A percentile compares a stretch with the other conserved stretches of the same genome.
These are phyloP conservation scores for Apiotrichum laibachii DNA, from an alignment of 1,284 basidiomycete genomes.

Conservation along the genomic window DNA sequence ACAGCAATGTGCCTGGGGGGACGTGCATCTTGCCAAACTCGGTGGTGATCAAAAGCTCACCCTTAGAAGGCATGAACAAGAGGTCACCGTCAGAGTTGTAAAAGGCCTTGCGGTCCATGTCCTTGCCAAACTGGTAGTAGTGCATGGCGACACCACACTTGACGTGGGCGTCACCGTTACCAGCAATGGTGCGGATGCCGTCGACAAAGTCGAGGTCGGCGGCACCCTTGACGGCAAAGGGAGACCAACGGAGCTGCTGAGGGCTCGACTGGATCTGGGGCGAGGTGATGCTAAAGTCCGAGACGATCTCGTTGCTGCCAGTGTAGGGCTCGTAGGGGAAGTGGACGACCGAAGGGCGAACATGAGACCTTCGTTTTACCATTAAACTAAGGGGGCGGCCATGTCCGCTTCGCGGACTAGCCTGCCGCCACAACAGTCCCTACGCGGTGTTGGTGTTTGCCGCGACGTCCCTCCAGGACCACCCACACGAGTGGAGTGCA, in stretches of 20 bases:
- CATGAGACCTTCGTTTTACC: too few relatives aligned
- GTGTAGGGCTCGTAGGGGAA: conserved; percentile 15
- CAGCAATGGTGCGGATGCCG: conserved; percentile 63
- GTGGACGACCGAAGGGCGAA: conserved; percentile 66
- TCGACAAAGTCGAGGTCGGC: conserved; percentile 60
- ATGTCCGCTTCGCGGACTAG: too few relatives aligned
- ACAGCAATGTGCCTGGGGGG: conserved; percentile 63
- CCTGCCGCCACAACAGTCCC: too few relatives aligned
- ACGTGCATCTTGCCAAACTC: conserved; percentile 68
- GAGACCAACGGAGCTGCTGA: conserved; percentile 66
- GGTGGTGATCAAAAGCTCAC: conserved; percentile 65
- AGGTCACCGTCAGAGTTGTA: conserved; percentile 68
- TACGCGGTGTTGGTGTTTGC: too few relatives aligned
- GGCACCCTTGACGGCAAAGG: conserved; percentile 52
- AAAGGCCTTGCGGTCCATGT: conserved; percentile 65
- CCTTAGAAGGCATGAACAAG: conserved; percentile 64
- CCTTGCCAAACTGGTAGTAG: conserved; percentile 61
- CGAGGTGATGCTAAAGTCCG: conserved; percentile 10
- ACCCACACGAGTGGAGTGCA: too few relatives aligned
- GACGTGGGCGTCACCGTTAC: conserved; percentile 63
- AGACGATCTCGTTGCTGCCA: conserved; percentile 5
- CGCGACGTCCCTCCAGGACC: too few relatives aligned
- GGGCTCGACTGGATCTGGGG: conserved; percentile 51
- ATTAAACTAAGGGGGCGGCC: too few relatives aligned
- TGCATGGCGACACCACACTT: conserved; percentile 64